Base-by-base conservation (phyloP, 306 rosid species). In the Vigna mungo region DNA sequence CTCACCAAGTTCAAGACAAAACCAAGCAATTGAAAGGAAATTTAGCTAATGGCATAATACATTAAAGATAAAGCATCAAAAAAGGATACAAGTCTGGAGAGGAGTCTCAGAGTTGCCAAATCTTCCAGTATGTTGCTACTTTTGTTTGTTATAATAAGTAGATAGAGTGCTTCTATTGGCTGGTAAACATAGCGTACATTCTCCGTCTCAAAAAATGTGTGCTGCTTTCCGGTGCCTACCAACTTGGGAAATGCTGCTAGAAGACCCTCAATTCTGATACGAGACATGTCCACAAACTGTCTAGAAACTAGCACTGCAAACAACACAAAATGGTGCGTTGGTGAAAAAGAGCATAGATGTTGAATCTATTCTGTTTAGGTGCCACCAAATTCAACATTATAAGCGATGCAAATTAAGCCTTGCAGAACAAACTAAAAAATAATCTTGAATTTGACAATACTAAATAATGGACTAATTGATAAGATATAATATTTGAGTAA, bases 111-210 rank as follows among this genome's bases (percentile, higher is more conserved):
- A 56, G 97, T 95, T 69, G 90, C 92, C 89, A 95, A 82, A 87
- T 95, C 99, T 82, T 95, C 97, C 72, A 95, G 82, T 72, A 95
- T 92, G 82, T 95, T 92, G 89, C 99, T 95, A 87, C 88, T 96
- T 78, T 95, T 95, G 89, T 92, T 95, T 39, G 99, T 95, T 14
- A 95, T 93, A 51, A 95, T 92, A 54, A 95, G 97, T 90, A 95
- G 85, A 85, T 87, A 90, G 55, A 95, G 69, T 69, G 91, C 86
- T 86, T 92, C 99, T 27, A 95, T 95, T 48, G 98, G 98, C 84
- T 94, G 98, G 85, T 89, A 94, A 81, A 94, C 94, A 84, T 94
- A 94, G 62, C 97, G 98, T 49, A 92, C 97, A 14, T 92, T 89
- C 72, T 94, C 97, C 1, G 96, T 92, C 89, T 94, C 98, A 18